Evolutionary conservation across 495 filamentous ascomycete species (phyloP), one percentile per base, ranked within the genome.

Genomic region (Lasiosphaeria miniovina): DNA sequence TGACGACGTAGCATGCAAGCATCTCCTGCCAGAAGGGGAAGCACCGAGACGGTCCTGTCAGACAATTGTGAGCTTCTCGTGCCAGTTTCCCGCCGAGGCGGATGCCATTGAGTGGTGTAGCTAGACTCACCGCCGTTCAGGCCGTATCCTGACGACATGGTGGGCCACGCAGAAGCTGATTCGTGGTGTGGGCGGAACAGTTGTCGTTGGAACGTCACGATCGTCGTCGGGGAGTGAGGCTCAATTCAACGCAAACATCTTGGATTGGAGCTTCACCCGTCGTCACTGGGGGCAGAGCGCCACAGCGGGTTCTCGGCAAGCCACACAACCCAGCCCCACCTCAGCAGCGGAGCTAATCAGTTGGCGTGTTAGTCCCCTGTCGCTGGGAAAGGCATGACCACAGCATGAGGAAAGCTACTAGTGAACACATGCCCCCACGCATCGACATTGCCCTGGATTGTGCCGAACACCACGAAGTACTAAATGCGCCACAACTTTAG

Each of bases 1-100:
- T 93, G 69, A 92, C 83, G 51, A 93, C 89, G 71, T 95, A 95
- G 83, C 90, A 95, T 65, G 88, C 88, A 62, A 95, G 86, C 56
- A 92, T 78, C 69, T 95, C 90, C 77, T 95, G 94, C 95, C 95
- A 99, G 85, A 97, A 99, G 72, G 90, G 89, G 77, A 95, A 98
- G 86, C 94, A 99, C 78, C 96, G 87, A 67, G 85, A 86, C 61
- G 86, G 88, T 68, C 91, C 93, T 96, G 60, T 31, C 46, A 36
- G 36, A 49, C 12, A 31, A 36, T 55, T 5, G 50, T 55, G 49
- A 60, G 50, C 24, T 6, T 33, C 43, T 60, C 55, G 52, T 52
- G 33, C 38, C 32, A 54, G 57, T 49, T 35, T 38, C 56, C 6
- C 12, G 43, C 11, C 43, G 12, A 46, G 52, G 41, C 45, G 48